These are phyloP conservation scores for Xylaria sp. DNA, from an alignment of 495 filamentous ascomycete species.

Conservation along the genomic window DNA sequence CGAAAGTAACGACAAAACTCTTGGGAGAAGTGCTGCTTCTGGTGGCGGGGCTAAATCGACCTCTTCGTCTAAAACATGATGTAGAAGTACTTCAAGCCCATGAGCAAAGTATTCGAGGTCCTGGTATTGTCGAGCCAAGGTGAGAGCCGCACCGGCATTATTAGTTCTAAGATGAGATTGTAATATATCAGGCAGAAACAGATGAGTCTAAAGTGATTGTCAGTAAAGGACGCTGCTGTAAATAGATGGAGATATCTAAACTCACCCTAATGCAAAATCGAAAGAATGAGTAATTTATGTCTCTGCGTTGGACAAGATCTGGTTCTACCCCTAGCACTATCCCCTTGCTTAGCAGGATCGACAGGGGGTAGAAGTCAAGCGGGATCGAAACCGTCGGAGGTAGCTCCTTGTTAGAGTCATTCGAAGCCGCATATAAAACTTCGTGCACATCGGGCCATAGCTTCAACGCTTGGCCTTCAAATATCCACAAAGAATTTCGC, in stretches of 20 bases:
- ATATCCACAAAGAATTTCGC: conserved; percentile 91
- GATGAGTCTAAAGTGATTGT: conserved; percentile 66
- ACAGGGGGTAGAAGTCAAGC: conserved; percentile 94
- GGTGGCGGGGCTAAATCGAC: conserved; percentile 76
- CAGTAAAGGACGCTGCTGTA: conserved; percentile 27
- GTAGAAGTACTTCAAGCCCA: conserved; percentile 88
- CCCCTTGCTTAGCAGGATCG: conserved; percentile 80
- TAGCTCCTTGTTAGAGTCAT: conserved; percentile 64
- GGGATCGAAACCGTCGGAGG: conserved; percentile 69
- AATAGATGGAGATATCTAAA: conserved; percentile 13
- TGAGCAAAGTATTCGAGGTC: conserved; percentile 90
- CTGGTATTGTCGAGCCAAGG: conserved; percentile 81
- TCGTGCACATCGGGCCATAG: conserved; percentile 93
- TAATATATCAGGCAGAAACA: conserved; percentile 89
- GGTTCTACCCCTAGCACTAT: conserved; percentile 90
- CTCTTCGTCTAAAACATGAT: conserved; percentile 93
- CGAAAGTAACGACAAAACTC: conserved; percentile 86
- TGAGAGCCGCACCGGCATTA: conserved; percentile 75
- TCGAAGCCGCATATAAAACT: conserved; percentile 70
- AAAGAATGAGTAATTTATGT: conserved; percentile 85
- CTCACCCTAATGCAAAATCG: conserved; percentile 81
- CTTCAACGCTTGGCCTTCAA: conserved; percentile 82
- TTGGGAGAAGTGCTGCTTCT: conserved; percentile 79
- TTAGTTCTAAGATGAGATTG: conserved; percentile 75
- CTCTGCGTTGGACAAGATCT: conserved; percentile 88